Evolutionary conservation across 2,329 filamentous ascomycete species (phyloP).

Genomic region (Ophiognomonia clavigignenti-juglandacearum): DNA sequence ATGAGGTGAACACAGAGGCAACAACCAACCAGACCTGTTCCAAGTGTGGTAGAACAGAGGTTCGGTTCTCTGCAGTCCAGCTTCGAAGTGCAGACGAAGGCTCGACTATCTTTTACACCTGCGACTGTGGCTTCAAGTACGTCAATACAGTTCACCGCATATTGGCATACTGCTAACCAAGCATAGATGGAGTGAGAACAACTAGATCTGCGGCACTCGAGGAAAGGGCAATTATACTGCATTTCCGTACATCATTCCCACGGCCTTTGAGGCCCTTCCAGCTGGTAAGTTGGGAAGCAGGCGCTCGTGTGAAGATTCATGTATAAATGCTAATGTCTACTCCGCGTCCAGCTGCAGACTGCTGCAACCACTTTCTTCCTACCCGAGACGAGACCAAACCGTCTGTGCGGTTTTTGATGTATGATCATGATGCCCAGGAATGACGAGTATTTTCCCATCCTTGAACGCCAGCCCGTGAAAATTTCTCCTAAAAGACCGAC

Average conservation of each 20-base stretch:
- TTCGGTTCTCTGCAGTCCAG: constrained; percentile 81
- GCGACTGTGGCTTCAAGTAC: constrained; percentile 81
- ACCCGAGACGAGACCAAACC: too few species aligned
- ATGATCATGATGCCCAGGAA: constrained; percentile 1
- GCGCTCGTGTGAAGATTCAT: too few species aligned
- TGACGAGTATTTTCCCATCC: neutral
- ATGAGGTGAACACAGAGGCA: constrained; percentile 71
- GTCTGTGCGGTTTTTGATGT: neutral
- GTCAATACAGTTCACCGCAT: constrained; percentile 24
- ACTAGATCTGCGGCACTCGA: constrained; percentile 32
- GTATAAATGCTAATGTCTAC: too few species aligned
- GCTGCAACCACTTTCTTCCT: neutral
- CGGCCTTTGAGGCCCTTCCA: too few species aligned
- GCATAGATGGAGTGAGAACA: constrained; percentile 53
- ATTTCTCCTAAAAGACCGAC: constrained; percentile 14
- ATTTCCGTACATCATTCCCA: neutral
- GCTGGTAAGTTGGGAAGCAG: too few species aligned
- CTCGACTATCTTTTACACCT: constrained; percentile 84
- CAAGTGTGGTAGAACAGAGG: constrained; percentile 75
- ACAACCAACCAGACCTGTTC: constrained; percentile 65
- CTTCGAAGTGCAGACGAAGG: constrained; percentile 92
- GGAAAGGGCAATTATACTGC: neutral
- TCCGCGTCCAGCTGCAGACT: too few species aligned
- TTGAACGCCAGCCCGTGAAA: neutral
- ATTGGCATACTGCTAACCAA: constrained; percentile 21